Conservation (phyloP, 2,329 filamentous ascomycete species). For the Paecilomyces sp. region DNA sequence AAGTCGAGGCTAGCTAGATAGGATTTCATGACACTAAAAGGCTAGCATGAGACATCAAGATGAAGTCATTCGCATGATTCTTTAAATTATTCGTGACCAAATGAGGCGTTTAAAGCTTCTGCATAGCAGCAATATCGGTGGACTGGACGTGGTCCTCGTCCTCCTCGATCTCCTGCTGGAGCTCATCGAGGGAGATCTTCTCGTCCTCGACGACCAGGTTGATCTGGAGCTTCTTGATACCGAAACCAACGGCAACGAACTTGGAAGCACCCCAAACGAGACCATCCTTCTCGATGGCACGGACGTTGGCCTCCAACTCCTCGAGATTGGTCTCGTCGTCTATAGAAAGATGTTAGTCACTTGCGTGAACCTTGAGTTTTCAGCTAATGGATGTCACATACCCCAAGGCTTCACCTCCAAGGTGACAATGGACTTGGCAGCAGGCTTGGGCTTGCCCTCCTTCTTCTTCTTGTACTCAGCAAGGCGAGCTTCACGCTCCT, state of each 20-base stretch:
- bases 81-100: slow-evolving; percentile 24
- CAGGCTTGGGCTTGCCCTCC: slow-evolving; percentile 82
- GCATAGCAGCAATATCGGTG: slow-evolving; percentile 82
- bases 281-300: slow-evolving; percentile 81
- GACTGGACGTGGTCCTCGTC: slow-evolving; percentile 97
- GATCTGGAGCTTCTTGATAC: slow-evolving; percentile 99
- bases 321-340: slow-evolving; percentile 93
- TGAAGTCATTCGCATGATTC: slow-evolving; percentile 27
- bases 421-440: slow-evolving; percentile 93
- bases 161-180: slow-evolving; percentile 77
- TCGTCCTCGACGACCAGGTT: slow-evolving; percentile 97
- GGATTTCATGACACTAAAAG: slow-evolving; percentile 28
- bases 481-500: slow-evolving; percentile 79
- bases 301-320: slow-evolving; percentile 71
- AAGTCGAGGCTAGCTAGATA: slow-evolving; percentile 21
- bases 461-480: slow-evolving; percentile 97
- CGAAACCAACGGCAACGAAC: slow-evolving; percentile 85
- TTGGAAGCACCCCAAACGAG: slow-evolving; percentile 93
- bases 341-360: slow-evolving; percentile 16
- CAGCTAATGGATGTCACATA: slow-evolving; percentile 44
- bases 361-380: slow-evolving; percentile 4
- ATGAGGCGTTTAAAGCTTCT: slow-evolving; percentile 66
- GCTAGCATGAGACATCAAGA: slow-evolving; percentile 24
- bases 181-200: slow-evolving; percentile 80
- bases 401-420: slow-evolving; percentile 98